These are phyloP conservation scores for Cryoendolithus antarcticus DNA, from an alignment of 2,329 filamentous ascomycete species.

Conservation along the genomic window DNA sequence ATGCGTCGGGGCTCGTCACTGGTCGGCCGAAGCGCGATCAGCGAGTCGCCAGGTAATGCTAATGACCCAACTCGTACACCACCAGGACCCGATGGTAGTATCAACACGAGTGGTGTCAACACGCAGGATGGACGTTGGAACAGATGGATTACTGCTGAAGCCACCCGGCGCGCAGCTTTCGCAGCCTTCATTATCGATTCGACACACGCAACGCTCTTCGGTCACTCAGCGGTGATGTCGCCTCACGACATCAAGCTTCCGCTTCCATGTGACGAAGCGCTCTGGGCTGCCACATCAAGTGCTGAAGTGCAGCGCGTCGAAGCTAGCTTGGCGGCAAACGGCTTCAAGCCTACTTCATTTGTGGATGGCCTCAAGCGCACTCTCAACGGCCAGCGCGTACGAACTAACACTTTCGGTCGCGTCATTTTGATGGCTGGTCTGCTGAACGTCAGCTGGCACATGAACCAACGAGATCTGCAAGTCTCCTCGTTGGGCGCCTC, in stretches of 20 bases:
- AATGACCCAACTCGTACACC: constrained; percentile 39
- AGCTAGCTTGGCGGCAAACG: constrained; percentile 64
- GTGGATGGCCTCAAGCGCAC: constrained; percentile 84
- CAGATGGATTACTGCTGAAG: constrained; percentile 89
- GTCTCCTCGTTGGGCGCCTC: constrained; percentile 75
- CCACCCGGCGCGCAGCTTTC: constrained; percentile 79
- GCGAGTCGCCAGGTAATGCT: constrained; percentile 59
- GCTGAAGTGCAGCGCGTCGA: constrained; percentile 78
- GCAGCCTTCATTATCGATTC: constrained; percentile 92
- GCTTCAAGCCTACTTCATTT: constrained; percentile 75
- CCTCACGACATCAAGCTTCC: constrained; percentile 88
- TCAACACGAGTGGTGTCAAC: constrained; percentile 36
- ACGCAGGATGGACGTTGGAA: constrained; percentile 88
- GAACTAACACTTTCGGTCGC: constrained; percentile 85
- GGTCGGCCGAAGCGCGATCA: constrained; percentile 66
- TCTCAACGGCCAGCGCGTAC: constrained; percentile 70
- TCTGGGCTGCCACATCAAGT: constrained; percentile 85
- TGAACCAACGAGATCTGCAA: constrained; percentile 91
- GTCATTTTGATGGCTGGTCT: constrained; percentile 90
- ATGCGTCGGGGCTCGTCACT: constrained; percentile 90
- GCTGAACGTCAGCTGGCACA: constrained; percentile 89
- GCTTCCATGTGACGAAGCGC: constrained; percentile 78
- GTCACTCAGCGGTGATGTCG: constrained; percentile 92
- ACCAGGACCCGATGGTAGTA: constrained; percentile 36
- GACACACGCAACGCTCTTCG: constrained; percentile 95